phyloP scores from a whole-genome alignment of 129 eudicot genomes.

The Chrysanthemum makinoi region DNA sequence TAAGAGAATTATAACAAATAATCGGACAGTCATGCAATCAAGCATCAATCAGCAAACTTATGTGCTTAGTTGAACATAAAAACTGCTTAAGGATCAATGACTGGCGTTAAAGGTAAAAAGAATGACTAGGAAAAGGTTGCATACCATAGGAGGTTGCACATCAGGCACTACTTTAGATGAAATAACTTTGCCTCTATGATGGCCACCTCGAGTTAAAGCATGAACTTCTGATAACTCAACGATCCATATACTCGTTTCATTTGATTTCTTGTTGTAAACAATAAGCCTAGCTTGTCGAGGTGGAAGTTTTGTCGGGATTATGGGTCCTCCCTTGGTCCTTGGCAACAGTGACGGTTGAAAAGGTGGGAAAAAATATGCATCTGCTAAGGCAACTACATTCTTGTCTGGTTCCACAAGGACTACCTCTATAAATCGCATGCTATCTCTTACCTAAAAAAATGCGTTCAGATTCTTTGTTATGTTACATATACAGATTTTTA shows the following conservation, averaged over 20 bases:
- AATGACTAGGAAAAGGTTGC: slow-evolving; percentile 8
- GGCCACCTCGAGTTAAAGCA: slow-evolving; percentile 64
- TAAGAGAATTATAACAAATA: slow-evolving; percentile 8
- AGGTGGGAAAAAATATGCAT: slow-evolving; percentile 62
- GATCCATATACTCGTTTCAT: slow-evolving; percentile 67
- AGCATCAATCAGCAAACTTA: slow-evolving; percentile 1
- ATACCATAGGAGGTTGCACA: slow-evolving; percentile 74
- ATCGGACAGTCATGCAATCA: slow-evolving; percentile 10
- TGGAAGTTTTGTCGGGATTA: slow-evolving; percentile 60
- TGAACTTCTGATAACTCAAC: slow-evolving; percentile 68
- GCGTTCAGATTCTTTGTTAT: slow-evolving; percentile 4
- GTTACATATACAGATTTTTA: background rate
- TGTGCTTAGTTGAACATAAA: slow-evolving; percentile 7
- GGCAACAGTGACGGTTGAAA: slow-evolving; percentile 62
- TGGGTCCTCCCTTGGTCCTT: slow-evolving; percentile 61
- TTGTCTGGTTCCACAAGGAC: slow-evolving; percentile 55
- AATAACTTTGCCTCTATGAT: slow-evolving; percentile 68
- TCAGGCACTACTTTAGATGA: slow-evolving; percentile 62
- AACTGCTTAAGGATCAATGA: background rate
- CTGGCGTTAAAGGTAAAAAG: background rate
- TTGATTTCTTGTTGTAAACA: slow-evolving; percentile 57
- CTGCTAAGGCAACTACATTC: slow-evolving; percentile 55
- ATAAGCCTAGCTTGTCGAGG: slow-evolving; percentile 62
- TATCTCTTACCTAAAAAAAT: slow-evolving; percentile 47
- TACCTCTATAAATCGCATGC: slow-evolving; percentile 65